These are phyloP conservation scores for Yamadazyma laniorum DNA, from an alignment of 805 yeast genomes.

Conservation along the genomic window DNA sequence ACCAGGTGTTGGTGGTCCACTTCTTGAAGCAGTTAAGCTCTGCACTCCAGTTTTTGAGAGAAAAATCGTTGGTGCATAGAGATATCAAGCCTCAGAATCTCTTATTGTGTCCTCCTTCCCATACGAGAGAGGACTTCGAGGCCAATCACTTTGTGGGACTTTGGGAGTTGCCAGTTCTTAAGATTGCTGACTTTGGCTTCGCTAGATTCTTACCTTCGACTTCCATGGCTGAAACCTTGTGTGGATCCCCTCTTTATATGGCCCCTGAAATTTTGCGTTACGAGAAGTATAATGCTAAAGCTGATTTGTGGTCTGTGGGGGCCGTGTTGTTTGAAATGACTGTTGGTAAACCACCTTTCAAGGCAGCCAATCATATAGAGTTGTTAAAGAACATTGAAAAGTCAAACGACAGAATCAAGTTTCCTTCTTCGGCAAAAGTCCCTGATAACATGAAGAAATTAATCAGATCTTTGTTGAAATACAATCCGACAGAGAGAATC, in stretches of 20 bases:
- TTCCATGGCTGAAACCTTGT: slow-evolving; percentile 92
- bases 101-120: slow-evolving; percentile 77
- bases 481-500: slow-evolving; percentile 84
- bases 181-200: slow-evolving; percentile 97
- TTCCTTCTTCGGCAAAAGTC: slow-evolving; percentile 67
- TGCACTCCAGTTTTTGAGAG: slow-evolving; percentile 78
- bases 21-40: slow-evolving; percentile 83
- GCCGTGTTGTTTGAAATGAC: slow-evolving; percentile 95
- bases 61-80: slow-evolving; percentile 84
- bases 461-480: slow-evolving; percentile 72
- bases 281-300: slow-evolving; percentile 95
- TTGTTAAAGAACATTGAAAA: slow-evolving; percentile 81
- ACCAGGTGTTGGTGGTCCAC: slow-evolving; percentile 74
- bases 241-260: slow-evolving; percentile 98
- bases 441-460: slow-evolving; percentile 65
- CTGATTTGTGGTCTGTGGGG: slow-evolving; percentile 97
- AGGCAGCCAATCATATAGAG: slow-evolving; percentile 91
- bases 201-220: slow-evolving; percentile 93
- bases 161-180: slow-evolving; percentile 86
- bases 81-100: slow-evolving; percentile 94
- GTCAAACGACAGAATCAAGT: slow-evolving; percentile 71
- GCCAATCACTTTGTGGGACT: slow-evolving; percentile 65
- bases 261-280: slow-evolving; percentile 95
- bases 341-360: slow-evolving; percentile 94
- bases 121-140: slow-evolving; percentile 58